Percentiles rank a stretch among this genome's conserved stretches.
These are phyloP conservation scores for Immersiella caudata DNA, from an alignment of 495 filamentous ascomycete species.

Conservation along the genomic window DNA sequence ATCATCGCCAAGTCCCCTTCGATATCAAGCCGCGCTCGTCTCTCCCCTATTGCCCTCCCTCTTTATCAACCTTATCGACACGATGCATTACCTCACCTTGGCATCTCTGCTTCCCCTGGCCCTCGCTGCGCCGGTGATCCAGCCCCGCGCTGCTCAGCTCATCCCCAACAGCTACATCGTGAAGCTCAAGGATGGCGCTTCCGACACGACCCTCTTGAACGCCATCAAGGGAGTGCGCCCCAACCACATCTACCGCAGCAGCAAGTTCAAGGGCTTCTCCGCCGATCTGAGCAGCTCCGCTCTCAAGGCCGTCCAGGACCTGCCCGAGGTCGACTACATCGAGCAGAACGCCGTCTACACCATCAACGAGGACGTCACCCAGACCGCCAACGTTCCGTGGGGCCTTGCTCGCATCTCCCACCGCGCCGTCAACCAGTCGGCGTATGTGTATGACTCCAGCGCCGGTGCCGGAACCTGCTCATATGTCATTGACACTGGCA, in stretches of 20 bases:
- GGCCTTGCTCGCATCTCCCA: conserved; percentile 63
- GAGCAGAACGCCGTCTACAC: conserved; percentile 52
- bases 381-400: conserved; percentile 56
- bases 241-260: conserved; percentile 43
- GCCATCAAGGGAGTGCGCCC: conserved; percentile 34
- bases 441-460: conserved; percentile 61
- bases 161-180: conserved; percentile 58
- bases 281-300: conserved; percentile 37
- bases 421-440: conserved; percentile 46
- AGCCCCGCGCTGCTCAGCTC: conserved; percentile 39
- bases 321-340: conserved; percentile 55
- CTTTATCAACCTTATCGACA: not conserved
- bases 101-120: conserved; percentile 28
- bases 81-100: conserved; percentile 23
- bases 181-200: conserved; percentile 53
- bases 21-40: conserved; percentile 8
- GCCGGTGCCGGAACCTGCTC: conserved; percentile 61
- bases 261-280: conserved; percentile 50
- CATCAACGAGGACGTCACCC: conserved; percentile 45
- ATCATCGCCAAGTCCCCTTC: not conserved
- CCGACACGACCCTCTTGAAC: conserved; percentile 38
- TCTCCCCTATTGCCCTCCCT: not conserved
- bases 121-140: conserved; percentile 35
- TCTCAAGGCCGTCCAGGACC: conserved; percentile 45
- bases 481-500: conserved; percentile 65